phyloP scores from a whole-genome alignment of 345 rosid species.

The Eucalyptus erythrocorys region DNA sequence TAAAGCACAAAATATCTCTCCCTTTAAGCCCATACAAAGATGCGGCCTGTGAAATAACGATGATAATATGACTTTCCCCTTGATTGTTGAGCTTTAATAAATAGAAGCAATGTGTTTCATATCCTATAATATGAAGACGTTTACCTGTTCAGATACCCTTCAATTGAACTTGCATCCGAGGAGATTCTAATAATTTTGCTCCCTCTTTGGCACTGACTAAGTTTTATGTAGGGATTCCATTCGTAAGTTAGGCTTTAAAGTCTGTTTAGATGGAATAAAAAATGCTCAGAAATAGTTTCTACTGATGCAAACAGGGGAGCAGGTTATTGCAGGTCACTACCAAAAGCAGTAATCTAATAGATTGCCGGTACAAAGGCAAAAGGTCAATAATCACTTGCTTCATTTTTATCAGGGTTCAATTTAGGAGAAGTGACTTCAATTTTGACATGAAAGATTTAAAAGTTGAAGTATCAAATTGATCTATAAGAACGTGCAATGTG shows the following conservation, averaged over 20 bases:
- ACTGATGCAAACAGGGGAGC: background rate
- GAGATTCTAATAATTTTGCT: background rate
- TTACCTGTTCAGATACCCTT: background rate
- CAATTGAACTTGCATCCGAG: background rate
- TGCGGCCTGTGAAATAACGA: background rate
- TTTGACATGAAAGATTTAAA: background rate
- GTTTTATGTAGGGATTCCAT: background rate
- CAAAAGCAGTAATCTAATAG: background rate
- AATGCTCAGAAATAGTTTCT: background rate
- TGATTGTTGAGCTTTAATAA: background rate
- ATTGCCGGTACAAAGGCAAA: background rate
- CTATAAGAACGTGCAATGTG: too few relatives aligned
- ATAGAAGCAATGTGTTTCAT: background rate
- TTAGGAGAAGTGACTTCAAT: background rate
- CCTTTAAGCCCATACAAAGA: background rate
- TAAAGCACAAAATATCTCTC: background rate
- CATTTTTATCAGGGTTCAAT: background rate
- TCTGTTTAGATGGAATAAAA: background rate
- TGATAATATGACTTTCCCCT: background rate
- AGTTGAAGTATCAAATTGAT: background rate
- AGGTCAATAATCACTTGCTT: background rate
- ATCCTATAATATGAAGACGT: background rate
- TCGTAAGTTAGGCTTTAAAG: background rate
- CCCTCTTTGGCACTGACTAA: background rate
- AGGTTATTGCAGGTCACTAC: background rate